These are phyloP conservation scores for Xerocomus potaroensis DNA, from an alignment of 768 basidiomycete species.

Conservation along the genomic window DNA sequence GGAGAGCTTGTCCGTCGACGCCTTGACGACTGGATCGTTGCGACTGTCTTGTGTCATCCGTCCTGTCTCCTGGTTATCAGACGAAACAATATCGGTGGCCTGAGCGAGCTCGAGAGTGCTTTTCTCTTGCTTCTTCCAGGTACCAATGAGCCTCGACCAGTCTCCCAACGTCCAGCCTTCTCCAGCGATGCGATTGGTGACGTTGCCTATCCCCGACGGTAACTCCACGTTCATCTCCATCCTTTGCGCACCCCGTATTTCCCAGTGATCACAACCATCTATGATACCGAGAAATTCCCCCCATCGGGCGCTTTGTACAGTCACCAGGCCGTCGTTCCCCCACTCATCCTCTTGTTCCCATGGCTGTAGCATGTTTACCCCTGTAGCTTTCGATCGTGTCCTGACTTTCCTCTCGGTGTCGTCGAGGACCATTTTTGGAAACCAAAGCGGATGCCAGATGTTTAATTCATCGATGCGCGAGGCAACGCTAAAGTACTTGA, in stretches of 20 bases:
- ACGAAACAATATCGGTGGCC: slow-evolving; percentile 7
- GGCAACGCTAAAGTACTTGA: slow-evolving; percentile 91
- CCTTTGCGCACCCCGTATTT: slow-evolving; percentile 85
- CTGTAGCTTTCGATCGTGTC: slow-evolving; percentile 39
- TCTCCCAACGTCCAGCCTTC: slow-evolving; percentile 46
- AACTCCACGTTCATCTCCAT: slow-evolving; percentile 62
- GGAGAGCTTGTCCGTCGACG: slow-evolving; percentile 68
- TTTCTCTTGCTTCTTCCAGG: slow-evolving; percentile 57
- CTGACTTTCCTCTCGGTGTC: slow-evolving; percentile 66
- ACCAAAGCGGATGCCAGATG: slow-evolving; percentile 95
- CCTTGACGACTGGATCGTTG: slow-evolving; percentile 55
- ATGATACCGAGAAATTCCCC: slow-evolving; percentile 91
- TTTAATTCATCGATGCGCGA: slow-evolving; percentile 62
- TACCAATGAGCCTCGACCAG: slow-evolving; percentile 58
- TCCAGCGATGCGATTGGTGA: slow-evolving; percentile 32
- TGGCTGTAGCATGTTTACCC: no score
- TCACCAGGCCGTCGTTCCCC: slow-evolving; percentile 93
- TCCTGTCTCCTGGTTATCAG: slow-evolving; percentile 12
- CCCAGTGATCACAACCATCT: slow-evolving; percentile 95
- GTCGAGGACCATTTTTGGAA: slow-evolving; percentile 92
- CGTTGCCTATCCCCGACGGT: slow-evolving; percentile 45
- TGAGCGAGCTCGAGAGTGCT: slow-evolving; percentile 30
- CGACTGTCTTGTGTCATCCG: slow-evolving; percentile 28
- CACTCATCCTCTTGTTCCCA: slow-evolving; percentile 54
- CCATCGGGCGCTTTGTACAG: slow-evolving; percentile 91